Evolutionary conservation across 1,284 basidiomycete species (phyloP).

Genomic region (Malassezia japonica): DNA sequence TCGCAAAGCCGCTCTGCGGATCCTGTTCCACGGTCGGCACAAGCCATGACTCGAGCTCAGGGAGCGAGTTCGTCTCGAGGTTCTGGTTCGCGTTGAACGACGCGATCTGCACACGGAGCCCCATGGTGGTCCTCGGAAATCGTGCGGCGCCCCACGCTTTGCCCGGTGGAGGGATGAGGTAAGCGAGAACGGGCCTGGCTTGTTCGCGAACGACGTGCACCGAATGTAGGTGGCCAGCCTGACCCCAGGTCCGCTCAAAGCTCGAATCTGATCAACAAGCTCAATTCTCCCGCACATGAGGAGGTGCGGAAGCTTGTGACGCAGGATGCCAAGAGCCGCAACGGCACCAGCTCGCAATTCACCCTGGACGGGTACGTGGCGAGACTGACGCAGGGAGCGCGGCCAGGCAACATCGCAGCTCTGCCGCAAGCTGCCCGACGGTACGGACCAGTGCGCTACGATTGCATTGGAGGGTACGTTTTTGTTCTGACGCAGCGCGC

Average conservation of each 20-base stretch:
- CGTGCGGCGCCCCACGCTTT: slow-evolving; percentile 1
- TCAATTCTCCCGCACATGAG: slow-evolving; percentile 12
- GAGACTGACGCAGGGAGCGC: slow-evolving; percentile 9
- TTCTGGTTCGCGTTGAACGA: slow-evolving; percentile 78
- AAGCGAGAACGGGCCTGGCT: not conserved
- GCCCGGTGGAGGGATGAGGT: not conserved
- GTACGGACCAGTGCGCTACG: slow-evolving; percentile 12
- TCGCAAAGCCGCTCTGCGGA: slow-evolving; percentile 23
- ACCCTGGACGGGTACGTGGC: slow-evolving; percentile 14
- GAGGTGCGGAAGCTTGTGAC: slow-evolving; percentile 14
- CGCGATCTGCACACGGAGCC: slow-evolving; percentile 62
- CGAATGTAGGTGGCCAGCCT: slow-evolving; percentile 9
- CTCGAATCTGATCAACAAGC: slow-evolving; percentile 14
- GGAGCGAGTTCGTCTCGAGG: slow-evolving; percentile 51
- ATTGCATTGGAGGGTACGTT: slow-evolving; percentile 6
- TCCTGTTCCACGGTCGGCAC: slow-evolving; percentile 34
- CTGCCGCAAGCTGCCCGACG: slow-evolving; percentile 16
- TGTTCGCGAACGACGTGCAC: not conserved
- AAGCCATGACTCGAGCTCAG: slow-evolving; percentile 45
- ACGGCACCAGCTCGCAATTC: slow-evolving; percentile 6
- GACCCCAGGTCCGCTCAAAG: slow-evolving; percentile 13
- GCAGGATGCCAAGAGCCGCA: slow-evolving; percentile 10
- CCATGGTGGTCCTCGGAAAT: not conserved
- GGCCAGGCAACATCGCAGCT: slow-evolving; percentile 3
- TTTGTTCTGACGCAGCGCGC: slow-evolving; percentile 9